phyloP scores from a whole-genome alignment of 768 basidiomycete species.

The Holtermannia corniformis region DNA sequence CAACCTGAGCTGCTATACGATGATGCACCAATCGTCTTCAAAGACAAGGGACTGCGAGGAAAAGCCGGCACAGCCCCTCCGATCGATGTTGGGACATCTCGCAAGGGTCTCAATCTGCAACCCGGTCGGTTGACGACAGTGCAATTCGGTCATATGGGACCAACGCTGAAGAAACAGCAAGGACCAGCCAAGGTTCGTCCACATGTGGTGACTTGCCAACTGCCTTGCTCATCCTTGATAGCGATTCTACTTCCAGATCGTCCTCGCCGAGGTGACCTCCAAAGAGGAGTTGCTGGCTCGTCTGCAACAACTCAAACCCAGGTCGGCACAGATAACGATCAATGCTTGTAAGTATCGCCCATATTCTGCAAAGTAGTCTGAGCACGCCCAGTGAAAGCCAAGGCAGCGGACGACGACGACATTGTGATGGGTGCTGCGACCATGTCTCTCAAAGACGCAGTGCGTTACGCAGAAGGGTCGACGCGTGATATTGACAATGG shows the following conservation, averaged over 20 bases:
- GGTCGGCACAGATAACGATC: constrained; percentile 55
- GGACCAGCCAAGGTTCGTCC: constrained; percentile 39
- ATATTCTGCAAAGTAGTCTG: constrained; percentile 1
- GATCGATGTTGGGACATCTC: constrained; percentile 25
- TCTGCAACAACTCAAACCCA: constrained; percentile 59
- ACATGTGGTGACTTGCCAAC: neutral
- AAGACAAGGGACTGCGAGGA: constrained; percentile 35
- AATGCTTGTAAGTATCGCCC: constrained; percentile 52
- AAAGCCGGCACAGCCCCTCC: constrained; percentile 38
- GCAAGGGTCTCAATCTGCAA: constrained; percentile 13
- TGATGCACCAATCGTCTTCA: constrained; percentile 19
- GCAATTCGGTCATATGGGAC: constrained; percentile 31
- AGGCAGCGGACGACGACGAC: constrained; percentile 68
- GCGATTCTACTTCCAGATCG: constrained; percentile 80
- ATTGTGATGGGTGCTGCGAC: constrained; percentile 81
- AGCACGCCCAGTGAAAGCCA: constrained; percentile 49
- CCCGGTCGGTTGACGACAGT: constrained; percentile 19
- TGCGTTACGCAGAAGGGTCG: constrained; percentile 45
- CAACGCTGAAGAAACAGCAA: constrained; percentile 39
- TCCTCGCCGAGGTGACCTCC: constrained; percentile 68
- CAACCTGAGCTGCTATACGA: constrained; percentile 33
- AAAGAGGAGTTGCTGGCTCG: constrained; percentile 62
- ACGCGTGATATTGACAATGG: neutral
- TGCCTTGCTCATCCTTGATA: constrained; percentile 32
- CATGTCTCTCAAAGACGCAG: constrained; percentile 89